Conservation (phyloP, 2,329 filamentous ascomycete species). For the Colletotrichum cereale region DNA sequence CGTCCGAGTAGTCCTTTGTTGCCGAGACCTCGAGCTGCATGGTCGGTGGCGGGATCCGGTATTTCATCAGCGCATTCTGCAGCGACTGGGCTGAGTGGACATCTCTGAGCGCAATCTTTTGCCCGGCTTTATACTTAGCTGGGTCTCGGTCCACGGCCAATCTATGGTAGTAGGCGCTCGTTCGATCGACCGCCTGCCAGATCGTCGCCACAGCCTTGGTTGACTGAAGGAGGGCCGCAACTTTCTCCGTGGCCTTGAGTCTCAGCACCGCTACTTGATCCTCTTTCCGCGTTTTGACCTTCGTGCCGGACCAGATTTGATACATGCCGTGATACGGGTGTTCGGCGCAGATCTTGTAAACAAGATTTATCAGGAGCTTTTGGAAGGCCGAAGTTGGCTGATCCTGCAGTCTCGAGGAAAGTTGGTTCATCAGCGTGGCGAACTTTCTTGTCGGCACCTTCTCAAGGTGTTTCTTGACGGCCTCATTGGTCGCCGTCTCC, state of each 20-base stretch:
- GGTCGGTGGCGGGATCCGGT: constrained; percentile 87
- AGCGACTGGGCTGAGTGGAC: constrained; percentile 73
- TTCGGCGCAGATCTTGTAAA: constrained; percentile 87
- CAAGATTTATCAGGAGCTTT: constrained; percentile 76
- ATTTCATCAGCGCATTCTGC: constrained; percentile 71
- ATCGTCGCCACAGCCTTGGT: constrained; percentile 64
- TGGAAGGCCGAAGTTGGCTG: constrained; percentile 79
- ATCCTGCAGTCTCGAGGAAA: constrained; percentile 90
- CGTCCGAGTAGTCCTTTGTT: constrained; percentile 79
- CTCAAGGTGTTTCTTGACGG: constrained; percentile 77
- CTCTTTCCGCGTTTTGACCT: constrained; percentile 75
- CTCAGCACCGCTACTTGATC: constrained; percentile 83
- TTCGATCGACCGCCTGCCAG: constrained; percentile 80
- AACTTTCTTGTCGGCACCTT: constrained; percentile 93
- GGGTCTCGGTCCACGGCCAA: constrained; percentile 76
- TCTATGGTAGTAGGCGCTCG: constrained; percentile 74
- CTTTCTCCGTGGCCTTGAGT: constrained; percentile 76
- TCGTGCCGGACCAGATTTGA: constrained; percentile 88
- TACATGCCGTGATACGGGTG: constrained; percentile 99
- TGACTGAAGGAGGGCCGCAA: constrained; percentile 72
- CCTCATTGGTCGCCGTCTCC: constrained; percentile 81
- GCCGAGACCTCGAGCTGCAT: constrained; percentile 83
- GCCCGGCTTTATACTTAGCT: constrained; percentile 75
- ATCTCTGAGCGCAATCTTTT: constrained; percentile 74
- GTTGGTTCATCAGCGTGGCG: constrained; percentile 91